These are phyloP conservation scores for Quercus gilva DNA, from an alignment of 306 rosid species.

Conservation along the genomic window DNA sequence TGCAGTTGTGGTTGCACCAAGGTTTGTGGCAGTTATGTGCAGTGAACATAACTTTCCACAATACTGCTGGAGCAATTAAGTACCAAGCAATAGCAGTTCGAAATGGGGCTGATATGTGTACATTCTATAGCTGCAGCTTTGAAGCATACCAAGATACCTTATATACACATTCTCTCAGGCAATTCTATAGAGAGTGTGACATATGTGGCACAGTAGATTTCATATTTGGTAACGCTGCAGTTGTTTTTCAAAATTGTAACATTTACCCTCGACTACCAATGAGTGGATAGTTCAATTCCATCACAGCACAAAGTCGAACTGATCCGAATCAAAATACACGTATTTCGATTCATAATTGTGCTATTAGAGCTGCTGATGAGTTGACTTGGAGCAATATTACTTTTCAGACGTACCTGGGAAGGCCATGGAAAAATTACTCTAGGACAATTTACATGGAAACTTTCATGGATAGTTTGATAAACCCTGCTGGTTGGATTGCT, in stretches of 20 bases:
- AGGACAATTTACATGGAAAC: constrained; percentile 70
- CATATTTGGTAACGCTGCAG: constrained; percentile 90
- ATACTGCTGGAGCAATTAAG: constrained; percentile 85
- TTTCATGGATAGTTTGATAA: constrained; percentile 44
- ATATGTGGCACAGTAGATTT: constrained; percentile 85
- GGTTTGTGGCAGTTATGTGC: constrained; percentile 89
- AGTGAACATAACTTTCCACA: constrained; percentile 67
- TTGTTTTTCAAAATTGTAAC: constrained; percentile 78
- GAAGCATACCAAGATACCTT: constrained; percentile 90
- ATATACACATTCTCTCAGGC: constrained; percentile 77
- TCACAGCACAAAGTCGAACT: constrained; percentile 81
- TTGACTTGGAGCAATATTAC: constrained; percentile 25
- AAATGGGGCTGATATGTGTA: constrained; percentile 72
- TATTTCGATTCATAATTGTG: constrained; percentile 67
- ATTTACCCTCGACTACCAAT: constrained; percentile 73
- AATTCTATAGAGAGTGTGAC: constrained; percentile 84
- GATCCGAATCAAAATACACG: constrained; percentile 84
- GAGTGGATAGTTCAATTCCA: constrained; percentile 80
- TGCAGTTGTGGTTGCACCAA: constrained; percentile 68
- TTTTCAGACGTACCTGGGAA: constrained; percentile 55
- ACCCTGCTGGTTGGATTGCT: constrained; percentile 58
- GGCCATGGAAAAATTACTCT: constrained; percentile 89
- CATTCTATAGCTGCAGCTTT: constrained; percentile 84
- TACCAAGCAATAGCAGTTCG: constrained; percentile 85
- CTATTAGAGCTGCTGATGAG: constrained; percentile 52